phyloP scores from a whole-genome alignment of 73 alveolate genomes.

The Tetrahymena thermophila region DNA sequence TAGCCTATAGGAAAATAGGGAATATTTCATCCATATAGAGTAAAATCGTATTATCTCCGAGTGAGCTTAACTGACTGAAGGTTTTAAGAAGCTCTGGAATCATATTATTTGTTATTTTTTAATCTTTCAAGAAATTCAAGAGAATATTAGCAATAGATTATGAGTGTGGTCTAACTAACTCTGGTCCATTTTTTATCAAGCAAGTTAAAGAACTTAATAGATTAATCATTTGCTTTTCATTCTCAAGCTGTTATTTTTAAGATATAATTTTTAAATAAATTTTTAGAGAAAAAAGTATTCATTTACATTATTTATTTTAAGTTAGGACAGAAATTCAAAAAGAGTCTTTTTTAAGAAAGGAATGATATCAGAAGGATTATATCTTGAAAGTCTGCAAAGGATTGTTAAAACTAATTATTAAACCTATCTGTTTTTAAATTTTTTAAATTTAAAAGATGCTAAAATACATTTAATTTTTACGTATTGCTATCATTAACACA shows the following conservation, averaged over 20 bases:
- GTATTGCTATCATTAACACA: conserved; percentile 62
- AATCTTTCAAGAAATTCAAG: conserved; percentile 44
- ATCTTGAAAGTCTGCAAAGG: conserved; percentile 58
- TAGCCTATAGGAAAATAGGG: conserved; percentile 60
- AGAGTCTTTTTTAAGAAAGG: conserved; percentile 65
- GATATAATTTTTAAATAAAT: background rate
- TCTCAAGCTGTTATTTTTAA: background rate
- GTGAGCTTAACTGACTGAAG: conserved; percentile 39
- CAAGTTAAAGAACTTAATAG: conserved; percentile 5
- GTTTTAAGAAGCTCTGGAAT: conserved; percentile 68
- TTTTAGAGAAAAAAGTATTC: background rate
- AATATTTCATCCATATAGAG: conserved; percentile 59
- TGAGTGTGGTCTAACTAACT: conserved; percentile 51
- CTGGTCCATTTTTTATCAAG: conserved; percentile 21
- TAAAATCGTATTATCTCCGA: conserved; percentile 50
- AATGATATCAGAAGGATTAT: conserved; percentile 57
- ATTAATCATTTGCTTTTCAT: conserved; percentile 30
- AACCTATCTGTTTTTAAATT: conserved; percentile 37
- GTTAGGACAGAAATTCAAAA: conserved; percentile 40
- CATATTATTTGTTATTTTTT: conserved; percentile 54
- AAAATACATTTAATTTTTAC: background rate
- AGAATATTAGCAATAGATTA: conserved; percentile 52
- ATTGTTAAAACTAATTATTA: conserved; percentile 65
- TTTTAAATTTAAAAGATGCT: background rate
- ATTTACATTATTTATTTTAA: conserved; percentile 49